Percentiles rank a stretch among this genome's conserved stretches.
Evolutionary conservation across 2,329 filamentous ascomycete genomes (phyloP).

Genomic region (Drechslerella stenobrocha): DNA sequence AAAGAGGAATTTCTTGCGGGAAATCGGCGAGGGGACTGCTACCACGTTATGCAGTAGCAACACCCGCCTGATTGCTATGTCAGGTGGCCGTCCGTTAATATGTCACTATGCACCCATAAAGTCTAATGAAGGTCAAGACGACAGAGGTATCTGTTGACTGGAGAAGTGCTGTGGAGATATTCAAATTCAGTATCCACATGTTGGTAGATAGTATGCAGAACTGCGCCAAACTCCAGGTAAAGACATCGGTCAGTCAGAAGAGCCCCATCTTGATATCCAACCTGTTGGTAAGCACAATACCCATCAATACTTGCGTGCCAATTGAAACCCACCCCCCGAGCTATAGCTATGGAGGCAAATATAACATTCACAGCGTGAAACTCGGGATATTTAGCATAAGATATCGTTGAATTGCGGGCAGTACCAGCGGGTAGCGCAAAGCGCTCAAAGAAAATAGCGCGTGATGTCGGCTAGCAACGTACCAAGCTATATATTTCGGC

Average conservation of each 20-base stretch:
- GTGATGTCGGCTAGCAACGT: neutral
- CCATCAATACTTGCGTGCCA: neutral
- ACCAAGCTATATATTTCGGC: neutral
- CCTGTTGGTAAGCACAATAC: neutral
- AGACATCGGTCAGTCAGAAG: no score
- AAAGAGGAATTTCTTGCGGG: conserved; percentile 9
- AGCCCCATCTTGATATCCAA: no score
- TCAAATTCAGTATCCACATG: neutral
- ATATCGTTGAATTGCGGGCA: neutral
- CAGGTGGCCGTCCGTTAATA: neutral
- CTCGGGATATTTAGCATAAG: conserved; percentile 1
- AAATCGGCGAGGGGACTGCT: neutral
- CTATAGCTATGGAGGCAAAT: neutral
- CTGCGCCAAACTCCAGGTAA: neutral
- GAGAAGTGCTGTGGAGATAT: neutral
- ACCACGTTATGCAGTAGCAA: neutral
- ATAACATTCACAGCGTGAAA: neutral
- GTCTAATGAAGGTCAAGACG: neutral
- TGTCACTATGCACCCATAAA: no score
- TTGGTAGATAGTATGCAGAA: neutral
- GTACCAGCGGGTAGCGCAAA: neutral
- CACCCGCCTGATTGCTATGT: neutral
- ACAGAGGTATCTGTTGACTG: neutral
- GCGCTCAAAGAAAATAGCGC: conserved; percentile 1
- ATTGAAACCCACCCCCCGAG: neutral